Evolutionary conservation across 2,329 filamentous ascomycete species (phyloP), one percentile per base, ranked within the genome.

Genomic region (Trichoderma harzianum): DNA sequence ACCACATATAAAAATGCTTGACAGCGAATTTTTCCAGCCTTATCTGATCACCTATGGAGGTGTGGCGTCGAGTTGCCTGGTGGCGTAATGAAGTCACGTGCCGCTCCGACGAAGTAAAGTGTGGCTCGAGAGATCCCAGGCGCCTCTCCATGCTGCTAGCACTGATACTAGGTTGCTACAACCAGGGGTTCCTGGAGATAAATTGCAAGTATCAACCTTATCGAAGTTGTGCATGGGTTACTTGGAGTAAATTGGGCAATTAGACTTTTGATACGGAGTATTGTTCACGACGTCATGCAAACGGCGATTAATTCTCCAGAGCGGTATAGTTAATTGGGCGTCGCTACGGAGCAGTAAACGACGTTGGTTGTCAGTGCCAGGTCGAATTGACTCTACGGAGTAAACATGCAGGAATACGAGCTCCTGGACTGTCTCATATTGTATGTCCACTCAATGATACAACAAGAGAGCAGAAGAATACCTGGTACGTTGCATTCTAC

Each of bases 21-120:
- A 53, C 55, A 63, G 6, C 18, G 65, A 73, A 71, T 77, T 76
- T 75, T 78, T 78, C 53, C 74, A 76, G 73, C 70, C 71, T 74
- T 74, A 68, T 74, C 70, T 72, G 68, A 74, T 21, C 55, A 21
- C 26, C 32, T 57, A 16, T 34, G 39, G 10, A 21, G 57, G 34
- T 62, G 66, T 69, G 66, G 66, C 66, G 66, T 58, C 53, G 16
- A 43, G 64, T 8, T 36, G 24, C 5, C 18, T 43, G 65, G 66
- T 69, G 66, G 57, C 66, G 66, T 14, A 26, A 4, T 12, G 1
- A 14, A 18, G 12, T 69, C 66, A 69, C 57, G 66, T 69, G 66
- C 4, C n/a, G 8, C 12, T 2, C 3, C 0, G 3, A 26, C 7
- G 12, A 7, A 14, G 28, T 21, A 5, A 60, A 7, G 4, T 69